phyloP scores from a whole-genome alignment of 495 filamentous ascomycete genomes.

The Neurospora terricola region DNA sequence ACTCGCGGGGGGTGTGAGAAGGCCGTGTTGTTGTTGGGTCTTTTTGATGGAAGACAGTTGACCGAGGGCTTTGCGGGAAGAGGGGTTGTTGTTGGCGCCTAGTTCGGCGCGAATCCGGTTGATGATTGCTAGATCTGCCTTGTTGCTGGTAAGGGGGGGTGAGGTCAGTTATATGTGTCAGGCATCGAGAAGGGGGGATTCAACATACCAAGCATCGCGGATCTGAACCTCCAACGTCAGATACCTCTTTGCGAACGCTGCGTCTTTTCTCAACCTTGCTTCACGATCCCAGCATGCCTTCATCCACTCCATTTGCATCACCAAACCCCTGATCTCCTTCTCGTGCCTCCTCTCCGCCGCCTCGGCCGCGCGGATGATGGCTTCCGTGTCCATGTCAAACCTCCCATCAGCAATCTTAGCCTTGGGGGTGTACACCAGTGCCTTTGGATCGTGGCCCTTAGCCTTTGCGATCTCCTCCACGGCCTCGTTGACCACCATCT shows the following conservation, averaged over 20 bases:
- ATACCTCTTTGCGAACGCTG: slow-evolving; percentile 71
- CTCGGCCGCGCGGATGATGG: slow-evolving; percentile 41
- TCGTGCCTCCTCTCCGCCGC: slow-evolving; percentile 52
- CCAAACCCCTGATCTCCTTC: slow-evolving; percentile 73
- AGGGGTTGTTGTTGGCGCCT: slow-evolving; percentile 15
- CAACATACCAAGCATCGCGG: slow-evolving; percentile 75
- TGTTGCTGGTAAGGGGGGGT: slow-evolving; percentile 51
- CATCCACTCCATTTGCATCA: slow-evolving; percentile 84
- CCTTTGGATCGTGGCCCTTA: neutral
- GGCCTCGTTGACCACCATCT: slow-evolving; percentile 9
- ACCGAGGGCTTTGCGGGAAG: slow-evolving; percentile 14
- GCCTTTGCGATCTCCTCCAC: neutral
- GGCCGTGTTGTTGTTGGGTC: neutral
- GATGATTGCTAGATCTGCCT: slow-evolving; percentile 78
- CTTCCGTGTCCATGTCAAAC: slow-evolving; percentile 20
- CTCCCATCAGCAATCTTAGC: slow-evolving; percentile 3
- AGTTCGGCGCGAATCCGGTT: slow-evolving; percentile 51
- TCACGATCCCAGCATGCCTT: slow-evolving; percentile 68
- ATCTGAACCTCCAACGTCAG: slow-evolving; percentile 70
- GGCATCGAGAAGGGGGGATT: slow-evolving; percentile 4
- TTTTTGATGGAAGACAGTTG: slow-evolving; percentile 7
- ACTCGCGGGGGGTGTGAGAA: neutral
- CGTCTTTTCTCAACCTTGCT: slow-evolving; percentile 62
- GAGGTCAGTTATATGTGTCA: neutral
- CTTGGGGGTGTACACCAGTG: neutral